Evolutionary conservation across 164 flowering plant genomes (phyloP), one percentile per base, ranked within the genome.

Genomic region (Malania oleifera): DNA sequence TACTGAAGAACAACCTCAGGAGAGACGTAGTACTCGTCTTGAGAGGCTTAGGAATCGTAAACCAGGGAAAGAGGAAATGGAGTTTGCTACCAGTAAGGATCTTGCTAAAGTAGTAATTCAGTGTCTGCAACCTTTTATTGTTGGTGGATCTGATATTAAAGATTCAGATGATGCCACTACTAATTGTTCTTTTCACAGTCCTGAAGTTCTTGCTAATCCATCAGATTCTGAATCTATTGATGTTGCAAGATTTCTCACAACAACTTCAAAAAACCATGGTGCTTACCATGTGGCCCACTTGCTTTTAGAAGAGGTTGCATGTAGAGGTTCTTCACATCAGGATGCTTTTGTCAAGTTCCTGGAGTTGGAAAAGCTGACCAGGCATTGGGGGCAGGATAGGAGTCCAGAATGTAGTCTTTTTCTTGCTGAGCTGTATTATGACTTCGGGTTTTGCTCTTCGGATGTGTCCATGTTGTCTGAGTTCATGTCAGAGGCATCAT

Each of bases 21-120:
- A 90, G 73, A 81, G 99, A 58, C 81, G 99, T 45, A 93, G 99
- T 70, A 77, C 81, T 61, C 91, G 99, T 26, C 87, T 89, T 62
- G 93, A 79, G 73, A 82, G 89, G 54, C 95, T 90, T 55, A 75
- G 91, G 64, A 90, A 76, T 73, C 89, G 91, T 53, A 90, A 86
- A 75, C 90, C 99, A n/a, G 96, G 78, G 55, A 88, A 83, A 75
- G 96, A 88, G 61, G 96, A 80, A 60, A 38, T 62, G 51, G 90
- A 86, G 57, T 73, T 73, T 73, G 60, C 76, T 50, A 55, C 61
- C 57, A 66, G 70, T 40, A 88, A 81, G 66, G 87, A 93, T 67
- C 66, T 70, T 25, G 82, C 83, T 7, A 81, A 84, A 73, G 77
- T 67, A 29, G 86, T 82, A 11, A 52, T 67, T 68, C 81, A 78